Conservation (phyloP, 2,329 filamentous ascomycete species). For the Rugonectria rugulosa region DNA sequence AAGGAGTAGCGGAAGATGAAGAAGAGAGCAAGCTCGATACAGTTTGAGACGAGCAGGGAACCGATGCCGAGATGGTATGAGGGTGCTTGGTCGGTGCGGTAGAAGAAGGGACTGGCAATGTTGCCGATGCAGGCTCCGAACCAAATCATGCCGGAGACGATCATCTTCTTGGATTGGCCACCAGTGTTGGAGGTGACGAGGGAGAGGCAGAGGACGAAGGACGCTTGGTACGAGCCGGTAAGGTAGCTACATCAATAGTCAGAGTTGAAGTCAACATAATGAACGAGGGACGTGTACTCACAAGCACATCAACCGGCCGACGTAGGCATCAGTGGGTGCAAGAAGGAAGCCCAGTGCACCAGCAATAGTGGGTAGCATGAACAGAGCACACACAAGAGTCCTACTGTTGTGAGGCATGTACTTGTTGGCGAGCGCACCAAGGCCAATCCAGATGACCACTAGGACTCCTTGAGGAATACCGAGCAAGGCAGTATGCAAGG, state of each 20-base stretch:
- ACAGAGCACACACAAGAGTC: conserved; percentile 61
- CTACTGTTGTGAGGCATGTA: conserved; percentile 55
- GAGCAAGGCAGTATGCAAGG: conserved; percentile 46
- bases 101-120: conserved; percentile 70
- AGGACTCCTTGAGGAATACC: conserved; percentile 49
- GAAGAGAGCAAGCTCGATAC: conserved; percentile 48
- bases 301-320: conserved; percentile 64
- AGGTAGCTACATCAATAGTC: conserved; percentile 37
- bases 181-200: conserved; percentile 59
- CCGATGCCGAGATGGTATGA: conserved; percentile 50
- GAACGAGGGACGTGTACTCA: conserved; percentile 31
- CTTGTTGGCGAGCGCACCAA: conserved; percentile 48
- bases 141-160: conserved; percentile 68
- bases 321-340: conserved; percentile 56
- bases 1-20: conserved; percentile 49
- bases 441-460: conserved; percentile 50
- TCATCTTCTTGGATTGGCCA: conserved; percentile 69
- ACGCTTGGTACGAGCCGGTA: conserved; percentile 49
- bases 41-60: conserved; percentile 51
- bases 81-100: conserved; percentile 59
- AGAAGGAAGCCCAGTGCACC: conserved; percentile 66
- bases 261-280: not conserved
- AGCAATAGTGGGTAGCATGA: conserved; percentile 65
- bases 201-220: conserved; percentile 50
- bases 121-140: conserved; percentile 68